These are phyloP conservation scores for Drosera capensis DNA, from an alignment of 148 eudicot genomes.

Conservation along the genomic window DNA sequence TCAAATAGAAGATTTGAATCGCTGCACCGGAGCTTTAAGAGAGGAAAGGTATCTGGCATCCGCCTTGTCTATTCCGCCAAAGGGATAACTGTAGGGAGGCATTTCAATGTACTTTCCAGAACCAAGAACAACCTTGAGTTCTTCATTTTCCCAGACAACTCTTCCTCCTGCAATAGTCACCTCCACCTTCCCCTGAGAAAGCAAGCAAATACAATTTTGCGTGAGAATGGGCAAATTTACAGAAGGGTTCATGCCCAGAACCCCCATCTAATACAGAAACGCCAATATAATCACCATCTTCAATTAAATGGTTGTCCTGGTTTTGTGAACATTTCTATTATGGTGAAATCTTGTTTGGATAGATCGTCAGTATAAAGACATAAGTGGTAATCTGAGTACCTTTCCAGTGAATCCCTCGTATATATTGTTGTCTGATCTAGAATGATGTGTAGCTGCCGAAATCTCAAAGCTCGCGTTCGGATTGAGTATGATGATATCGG, in stretches of 20 bases:
- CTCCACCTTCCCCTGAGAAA: constrained; percentile 91
- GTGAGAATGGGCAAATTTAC: too few relatives aligned
- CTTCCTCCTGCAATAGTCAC: constrained; percentile 90
- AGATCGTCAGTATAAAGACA: neutral
- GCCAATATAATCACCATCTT: too few relatives aligned
- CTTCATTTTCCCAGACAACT: constrained; percentile 68
- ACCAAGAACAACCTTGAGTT: constrained; percentile 57
- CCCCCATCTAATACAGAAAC: too few relatives aligned
- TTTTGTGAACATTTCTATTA: too few relatives aligned
- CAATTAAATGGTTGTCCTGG: too few relatives aligned
- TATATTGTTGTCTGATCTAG: constrained; percentile 74
- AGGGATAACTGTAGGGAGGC: constrained; percentile 73
- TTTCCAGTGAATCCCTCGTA: constrained; percentile 77
- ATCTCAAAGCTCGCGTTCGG: constrained; percentile 79
- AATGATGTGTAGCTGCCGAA: constrained; percentile 54
- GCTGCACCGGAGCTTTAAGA: constrained; percentile 70
- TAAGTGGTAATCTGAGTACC: constrained; percentile 28
- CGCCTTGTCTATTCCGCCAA: constrained; percentile 65
- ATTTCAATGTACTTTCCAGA: constrained; percentile 70
- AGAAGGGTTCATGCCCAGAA: too few relatives aligned
- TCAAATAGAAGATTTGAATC: constrained; percentile 28
- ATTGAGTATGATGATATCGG: constrained; percentile 85
- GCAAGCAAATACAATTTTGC: too few relatives aligned
- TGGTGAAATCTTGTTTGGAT: too few relatives aligned
- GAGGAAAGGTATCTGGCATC: constrained; percentile 56